Evolutionary conservation across 192 early-diverging fungal genomes (phyloP), one percentile per base, ranked within the genome.

Genomic region (Ramicandelaber brevisporus): DNA sequence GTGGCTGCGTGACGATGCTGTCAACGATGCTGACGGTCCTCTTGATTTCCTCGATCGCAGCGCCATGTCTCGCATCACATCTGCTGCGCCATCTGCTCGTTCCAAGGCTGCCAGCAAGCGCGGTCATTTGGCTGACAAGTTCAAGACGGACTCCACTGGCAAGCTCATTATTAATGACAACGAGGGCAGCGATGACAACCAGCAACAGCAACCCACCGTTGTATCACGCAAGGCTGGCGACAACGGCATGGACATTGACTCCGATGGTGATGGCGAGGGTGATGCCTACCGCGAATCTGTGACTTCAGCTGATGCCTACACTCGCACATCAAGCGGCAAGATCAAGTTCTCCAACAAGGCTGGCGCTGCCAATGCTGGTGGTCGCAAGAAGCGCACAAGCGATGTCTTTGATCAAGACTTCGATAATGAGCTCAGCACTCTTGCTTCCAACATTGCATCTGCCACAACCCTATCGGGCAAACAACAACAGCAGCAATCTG

Each of bases 1-100:
- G 21, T 11, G 11, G 1, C 10, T 21, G 5, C 41, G 40, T 5
- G 50, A 48, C 4, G 77, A 61, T 57, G 79, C 78, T 33, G 59
- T 64, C 38, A 76, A 78, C 42, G 63, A 68, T 25, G 61, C 57
- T 10, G 60, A 68, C 21, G 63, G 61, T 0, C 74, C 74, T 16
- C 40, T 93, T 21, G 92, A 98, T 59, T 89, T 95, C 43, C 53
- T 98, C 38, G 86, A 92, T 48, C 59, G 67, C 14, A 50, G 63
- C 26, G 77, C 80, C 13, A 71, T 93, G 15, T 63, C 66, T 5
- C 64, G 60, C 30, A 53, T 73, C 19, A 53, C 65, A 8, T 45
- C 56, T 12, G 15, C 51, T 12, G 54, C 60, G 29, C 53, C 57
- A 5, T 23, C 53, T 6, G 36, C 53, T 5, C 41, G 38, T 15